These are phyloP conservation scores for Ogataea populi-albae DNA, from an alignment of 805 yeast genomes.

Conservation along the genomic window DNA sequence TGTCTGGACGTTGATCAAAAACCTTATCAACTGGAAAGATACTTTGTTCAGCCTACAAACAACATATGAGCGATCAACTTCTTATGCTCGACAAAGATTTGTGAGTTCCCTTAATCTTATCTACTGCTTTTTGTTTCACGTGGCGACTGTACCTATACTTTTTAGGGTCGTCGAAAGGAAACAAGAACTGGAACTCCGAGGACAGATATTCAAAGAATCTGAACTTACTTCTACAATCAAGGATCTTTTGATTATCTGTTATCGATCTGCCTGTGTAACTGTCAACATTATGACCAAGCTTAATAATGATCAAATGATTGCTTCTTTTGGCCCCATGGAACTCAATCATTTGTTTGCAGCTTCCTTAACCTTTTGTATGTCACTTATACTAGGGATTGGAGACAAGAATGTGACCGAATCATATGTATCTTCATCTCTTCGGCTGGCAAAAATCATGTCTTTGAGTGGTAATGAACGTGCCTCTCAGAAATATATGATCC, in stretches of 20 bases:
- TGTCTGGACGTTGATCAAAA: conserved; percentile 4
- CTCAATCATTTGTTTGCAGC: conserved; percentile 6
- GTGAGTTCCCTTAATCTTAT: conserved; percentile 3
- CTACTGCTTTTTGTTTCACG: conserved; percentile 4
- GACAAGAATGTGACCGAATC: background rate
- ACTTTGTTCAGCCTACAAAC: background rate
- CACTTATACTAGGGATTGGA: conserved; percentile 2
- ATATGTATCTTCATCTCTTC: background rate
- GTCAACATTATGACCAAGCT: conserved; percentile 3
- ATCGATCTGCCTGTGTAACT: conserved; percentile 6
- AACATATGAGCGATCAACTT: background rate
- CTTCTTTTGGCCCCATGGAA: conserved; percentile 8
- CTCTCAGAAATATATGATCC: conserved; percentile 2
- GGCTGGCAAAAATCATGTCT: conserved; percentile 4
- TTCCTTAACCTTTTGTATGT: conserved; percentile 5
- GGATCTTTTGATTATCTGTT: conserved; percentile 4
- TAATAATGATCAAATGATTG: conserved; percentile 1
- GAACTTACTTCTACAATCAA: conserved; percentile 2
- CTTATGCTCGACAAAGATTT: background rate
- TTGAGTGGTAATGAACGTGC: conserved; percentile 5
- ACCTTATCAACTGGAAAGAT: conserved; percentile 4
- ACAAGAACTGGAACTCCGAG: conserved; percentile 3
- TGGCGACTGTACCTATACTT: conserved; percentile 6
- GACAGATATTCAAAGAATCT: background rate
- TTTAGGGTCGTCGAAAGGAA: conserved; percentile 4